A percentile compares a stretch with the other conserved stretches of the same genome.
These are phyloP conservation scores for Nannizziopsis arthrosporioides DNA, from an alignment of 2,329 filamentous ascomycete genomes.

Conservation along the genomic window DNA sequence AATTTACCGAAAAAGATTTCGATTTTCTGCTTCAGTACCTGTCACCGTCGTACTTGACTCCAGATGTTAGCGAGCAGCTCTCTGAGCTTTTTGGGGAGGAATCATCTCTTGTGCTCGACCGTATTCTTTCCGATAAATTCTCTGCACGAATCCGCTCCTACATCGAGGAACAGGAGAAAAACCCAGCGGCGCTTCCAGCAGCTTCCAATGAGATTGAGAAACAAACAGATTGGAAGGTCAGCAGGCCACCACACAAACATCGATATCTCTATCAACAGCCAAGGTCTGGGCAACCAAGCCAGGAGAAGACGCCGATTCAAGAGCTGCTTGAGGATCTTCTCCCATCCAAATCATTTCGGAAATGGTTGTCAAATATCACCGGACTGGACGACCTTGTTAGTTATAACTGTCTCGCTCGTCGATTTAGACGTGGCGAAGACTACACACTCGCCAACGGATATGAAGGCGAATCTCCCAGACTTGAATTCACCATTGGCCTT, in stretches of 20 bases:
- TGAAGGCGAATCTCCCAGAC: conserved; percentile 54
- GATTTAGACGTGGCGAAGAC: conserved; percentile 77
- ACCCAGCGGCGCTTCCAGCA: conserved; percentile 31
- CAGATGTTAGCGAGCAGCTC: conserved; percentile 77
- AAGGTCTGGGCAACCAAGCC: conserved; percentile 21
- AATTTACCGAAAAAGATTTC: conserved; percentile 66
- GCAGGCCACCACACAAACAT: conserved; percentile 87
- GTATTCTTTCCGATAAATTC: conserved; percentile 70
- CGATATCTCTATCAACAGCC: conserved; percentile 71
- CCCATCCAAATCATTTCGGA: conserved; percentile 72
- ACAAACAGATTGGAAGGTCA: conserved; percentile 57
- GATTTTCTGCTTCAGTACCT: conserved; percentile 87
- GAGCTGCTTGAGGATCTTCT: conserved; percentile 73
- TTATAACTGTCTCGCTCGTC: conserved; percentile 66
- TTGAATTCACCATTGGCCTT: conserved; percentile 79
- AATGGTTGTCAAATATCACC: conserved; percentile 80
- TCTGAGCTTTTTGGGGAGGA: conserved; percentile 68
- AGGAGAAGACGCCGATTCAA: conserved; percentile 47
- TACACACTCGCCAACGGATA: conserved; percentile 89
- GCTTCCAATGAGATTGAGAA: conserved; percentile 47
- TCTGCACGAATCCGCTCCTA: conserved; percentile 57
- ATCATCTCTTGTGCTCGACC: conserved; percentile 69
- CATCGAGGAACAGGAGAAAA: conserved; percentile 53
- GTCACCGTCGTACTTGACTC: conserved; percentile 78
- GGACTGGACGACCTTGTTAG: conserved; percentile 54